Evolutionary conservation across 1,284 basidiomycete genomes (phyloP), one percentile per base, ranked within the genome.

Genomic region (Ustilago trichophora): DNA sequence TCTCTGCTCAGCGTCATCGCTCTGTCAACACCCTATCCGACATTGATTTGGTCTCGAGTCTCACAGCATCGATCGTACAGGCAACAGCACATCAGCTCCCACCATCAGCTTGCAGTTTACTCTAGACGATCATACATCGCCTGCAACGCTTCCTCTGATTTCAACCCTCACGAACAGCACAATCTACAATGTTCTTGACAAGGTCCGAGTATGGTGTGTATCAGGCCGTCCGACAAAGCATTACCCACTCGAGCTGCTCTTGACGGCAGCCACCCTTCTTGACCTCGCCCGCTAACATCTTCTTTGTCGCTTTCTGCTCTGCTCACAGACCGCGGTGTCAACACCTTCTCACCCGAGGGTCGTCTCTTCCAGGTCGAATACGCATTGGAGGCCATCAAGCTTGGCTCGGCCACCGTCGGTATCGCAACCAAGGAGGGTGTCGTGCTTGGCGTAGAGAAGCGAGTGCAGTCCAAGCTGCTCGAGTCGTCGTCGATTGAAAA

Each of bases 331-430:
- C 90, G 94, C 77, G 94, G 94, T 85, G 94, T 97, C 64, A 97
- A 96, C 85, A 98, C 95, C 74, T 98, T 98, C 86, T 98, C 95
- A 25, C 96, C 96, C 6, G 95, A 98, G 84, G 94, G 92, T 45
- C 91, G 91, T 82, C 83, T 93, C 59, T 93, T 93, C 84, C 92
- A 93, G 87, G 91, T 91, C 84, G 96, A 98, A 84, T 98, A 99
- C 86, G 96, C 96, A 45, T 97, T 98, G 81, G 79, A 81, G 55
- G 79, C 79, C 38, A 80, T 81, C 75, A 81, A 80, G 74, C 76
- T 81, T n/a, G 96, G 96, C 58, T 98, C 94, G 53, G 98, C 96
- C 51, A 97, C 96, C 16, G 91, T 99, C 72, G 96, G 95, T 55
- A 83, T 83, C 42, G 76, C 83, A 21, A 85, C 85, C 1, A 86